phyloP scores from a whole-genome alignment of 495 filamentous ascomycete genomes.

The Annulohypoxylon bovei region DNA sequence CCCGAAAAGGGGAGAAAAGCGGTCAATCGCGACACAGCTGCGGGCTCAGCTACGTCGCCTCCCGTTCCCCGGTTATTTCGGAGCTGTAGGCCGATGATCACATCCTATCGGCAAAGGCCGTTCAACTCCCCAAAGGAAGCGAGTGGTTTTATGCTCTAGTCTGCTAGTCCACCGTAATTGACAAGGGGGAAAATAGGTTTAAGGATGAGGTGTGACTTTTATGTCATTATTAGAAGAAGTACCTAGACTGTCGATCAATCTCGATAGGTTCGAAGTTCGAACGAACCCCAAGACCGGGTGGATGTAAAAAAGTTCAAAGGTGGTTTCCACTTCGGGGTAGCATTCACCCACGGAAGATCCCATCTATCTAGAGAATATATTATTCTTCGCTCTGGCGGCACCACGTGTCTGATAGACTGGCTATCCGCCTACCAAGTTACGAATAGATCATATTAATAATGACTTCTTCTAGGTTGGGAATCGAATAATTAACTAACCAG shows the following conservation, averaged over 20 bases:
- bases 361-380: background rate
- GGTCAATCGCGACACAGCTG: background rate
- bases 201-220: background rate
- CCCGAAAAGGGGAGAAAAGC: background rate
- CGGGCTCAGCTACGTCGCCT: background rate
- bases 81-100: background rate
- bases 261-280: conserved; percentile 1
- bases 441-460: background rate
- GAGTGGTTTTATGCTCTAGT: background rate
- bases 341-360: background rate
- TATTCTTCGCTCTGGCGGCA: background rate
- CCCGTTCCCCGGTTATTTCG: background rate
- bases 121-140: background rate
- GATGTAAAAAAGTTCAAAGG: background rate
- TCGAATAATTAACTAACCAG: background rate
- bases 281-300: background rate
- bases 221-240: background rate
- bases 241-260: background rate
- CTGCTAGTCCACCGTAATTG: background rate
- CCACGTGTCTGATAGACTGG: background rate
- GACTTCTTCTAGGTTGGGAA: background rate
- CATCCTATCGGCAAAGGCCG: background rate
- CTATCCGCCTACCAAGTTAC: background rate
- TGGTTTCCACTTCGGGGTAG: background rate
- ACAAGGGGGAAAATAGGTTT: background rate